phyloP scores from a whole-genome alignment of 805 yeast genomes.

The Cyberlindnera galapagoensis region DNA sequence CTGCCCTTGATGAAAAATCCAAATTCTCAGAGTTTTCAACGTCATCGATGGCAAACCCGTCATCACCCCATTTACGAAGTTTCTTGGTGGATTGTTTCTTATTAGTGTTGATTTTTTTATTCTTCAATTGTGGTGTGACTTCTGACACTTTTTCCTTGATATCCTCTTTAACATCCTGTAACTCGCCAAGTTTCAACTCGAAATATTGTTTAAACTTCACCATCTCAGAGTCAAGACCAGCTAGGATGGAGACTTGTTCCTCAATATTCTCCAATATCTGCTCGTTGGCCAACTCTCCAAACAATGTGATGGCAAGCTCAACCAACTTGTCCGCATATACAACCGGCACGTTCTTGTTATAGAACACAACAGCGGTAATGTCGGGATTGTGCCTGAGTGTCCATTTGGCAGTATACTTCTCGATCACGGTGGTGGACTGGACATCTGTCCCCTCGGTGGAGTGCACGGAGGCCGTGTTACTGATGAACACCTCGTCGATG shows the following conservation, averaged over 20 bases:
- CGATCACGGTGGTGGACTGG: conserved; percentile 1
- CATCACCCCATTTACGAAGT: conserved; percentile 60
- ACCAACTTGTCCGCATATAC: conserved; percentile 30
- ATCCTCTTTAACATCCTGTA: conserved; percentile 12
- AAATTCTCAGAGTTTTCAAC: conserved; percentile 33
- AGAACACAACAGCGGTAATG: conserved; percentile 37
- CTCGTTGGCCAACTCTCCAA: conserved; percentile 27
- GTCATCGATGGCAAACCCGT: conserved; percentile 44
- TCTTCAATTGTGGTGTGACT: neutral
- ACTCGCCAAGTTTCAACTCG: conserved; percentile 28
- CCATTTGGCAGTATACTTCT: conserved; percentile 37
- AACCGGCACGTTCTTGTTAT: conserved; percentile 31
- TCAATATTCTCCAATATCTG: conserved; percentile 21
- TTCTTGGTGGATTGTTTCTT: conserved; percentile 29
- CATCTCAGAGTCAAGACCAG: conserved; percentile 28
- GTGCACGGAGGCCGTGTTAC: conserved; percentile 23
- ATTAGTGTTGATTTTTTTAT: conserved; percentile 9
- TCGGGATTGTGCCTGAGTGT: conserved; percentile 35
- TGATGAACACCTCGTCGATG: conserved; percentile 42
- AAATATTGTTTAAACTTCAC: conserved; percentile 34
- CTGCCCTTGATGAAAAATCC: conserved; percentile 45
- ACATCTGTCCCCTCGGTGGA: neutral
- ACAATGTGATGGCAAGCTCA: conserved; percentile 24
- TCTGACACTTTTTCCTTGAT: neutral
- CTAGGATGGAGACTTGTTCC: conserved; percentile 24